phyloP scores from a whole-genome alignment of 2,329 filamentous ascomycete species.

The Diaporthe citri region DNA sequence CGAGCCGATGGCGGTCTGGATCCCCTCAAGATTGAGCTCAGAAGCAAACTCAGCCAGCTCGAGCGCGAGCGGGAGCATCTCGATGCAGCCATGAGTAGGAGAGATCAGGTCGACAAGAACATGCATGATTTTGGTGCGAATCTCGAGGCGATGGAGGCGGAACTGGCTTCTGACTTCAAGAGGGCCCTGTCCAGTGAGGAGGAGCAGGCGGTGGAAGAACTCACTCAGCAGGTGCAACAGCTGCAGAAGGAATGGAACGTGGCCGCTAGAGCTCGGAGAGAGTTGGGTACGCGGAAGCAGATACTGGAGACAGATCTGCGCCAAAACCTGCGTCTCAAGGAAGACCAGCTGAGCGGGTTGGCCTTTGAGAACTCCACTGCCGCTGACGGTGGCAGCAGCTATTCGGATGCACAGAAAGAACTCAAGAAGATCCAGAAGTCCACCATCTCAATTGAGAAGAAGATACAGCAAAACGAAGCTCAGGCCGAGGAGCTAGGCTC shows the following conservation, averaged over 20 bases:
- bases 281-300: slow-evolving; percentile 84
- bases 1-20: slow-evolving; percentile 87
- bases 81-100: slow-evolving; percentile 73
- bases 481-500: slow-evolving; percentile 69
- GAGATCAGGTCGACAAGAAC: slow-evolving; percentile 79
- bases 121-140: slow-evolving; percentile 83
- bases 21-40: slow-evolving; percentile 81
- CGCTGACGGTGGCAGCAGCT: slow-evolving; percentile 71
- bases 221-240: slow-evolving; percentile 77
- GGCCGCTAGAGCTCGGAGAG: slow-evolving; percentile 78
- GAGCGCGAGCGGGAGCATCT: slow-evolving; percentile 80
- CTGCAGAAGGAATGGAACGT: slow-evolving; percentile 83
- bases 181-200: slow-evolving; percentile 88
- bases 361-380: slow-evolving; percentile 73
- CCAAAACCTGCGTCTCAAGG: slow-evolving; percentile 87
- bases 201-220: slow-evolving; percentile 80
- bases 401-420: slow-evolving; percentile 85
- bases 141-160: slow-evolving; percentile 81
- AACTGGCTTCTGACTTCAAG: slow-evolving; percentile 89
- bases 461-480: slow-evolving; percentile 79
- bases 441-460: slow-evolving; percentile 75
- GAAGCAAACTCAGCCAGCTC: slow-evolving; percentile 79
- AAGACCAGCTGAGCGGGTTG: slow-evolving; percentile 86
- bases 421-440: slow-evolving; percentile 81
- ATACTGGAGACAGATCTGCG: slow-evolving; percentile 87